phyloP scores from a whole-genome alignment of 179 eudicot genomes.

The Sideroxylon spinosum region DNA sequence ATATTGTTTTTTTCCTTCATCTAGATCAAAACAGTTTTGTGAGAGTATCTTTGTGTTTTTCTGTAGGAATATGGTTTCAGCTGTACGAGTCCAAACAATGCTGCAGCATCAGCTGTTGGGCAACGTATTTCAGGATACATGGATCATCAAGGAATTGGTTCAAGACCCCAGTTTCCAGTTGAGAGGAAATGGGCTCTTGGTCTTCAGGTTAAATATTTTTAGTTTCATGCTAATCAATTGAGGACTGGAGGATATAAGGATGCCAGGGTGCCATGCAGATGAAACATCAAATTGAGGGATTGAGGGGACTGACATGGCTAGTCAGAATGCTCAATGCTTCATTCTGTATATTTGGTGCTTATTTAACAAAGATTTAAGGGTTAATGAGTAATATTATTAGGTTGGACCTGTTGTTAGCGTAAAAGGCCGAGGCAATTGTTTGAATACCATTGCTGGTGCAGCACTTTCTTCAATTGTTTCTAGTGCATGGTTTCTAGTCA shows the following conservation, averaged over 20 bases:
- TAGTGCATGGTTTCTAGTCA: not conserved
- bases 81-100: slow-evolving; percentile 50
- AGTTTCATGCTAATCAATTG: not conserved
- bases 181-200: slow-evolving; percentile 99
- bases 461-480: not conserved
- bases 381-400: not conserved
- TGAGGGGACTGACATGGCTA: not conserved
- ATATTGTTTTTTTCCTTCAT: not conserved
- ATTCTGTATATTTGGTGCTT: not conserved
- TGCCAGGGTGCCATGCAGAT: not conserved
- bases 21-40: not conserved
- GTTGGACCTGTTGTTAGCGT: not conserved
- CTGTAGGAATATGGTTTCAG: slow-evolving; percentile 49
- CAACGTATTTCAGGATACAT: slow-evolving; percentile 49
- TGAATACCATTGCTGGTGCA: not conserved
- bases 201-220: slow-evolving; percentile 60
- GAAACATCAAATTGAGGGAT: slow-evolving; percentile 2
- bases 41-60: not conserved
- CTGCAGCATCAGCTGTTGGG: slow-evolving; percentile 45
- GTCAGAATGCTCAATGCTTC: not conserved
- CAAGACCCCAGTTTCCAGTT: slow-evolving; percentile 52
- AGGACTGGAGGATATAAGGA: not conserved
- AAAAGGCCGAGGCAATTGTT: not conserved
- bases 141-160: slow-evolving; percentile 63
- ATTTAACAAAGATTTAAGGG: not conserved